Evolutionary conservation across 2,329 filamentous ascomycete genomes (phyloP).

Genomic region (Zasmidium citrigriseum): DNA sequence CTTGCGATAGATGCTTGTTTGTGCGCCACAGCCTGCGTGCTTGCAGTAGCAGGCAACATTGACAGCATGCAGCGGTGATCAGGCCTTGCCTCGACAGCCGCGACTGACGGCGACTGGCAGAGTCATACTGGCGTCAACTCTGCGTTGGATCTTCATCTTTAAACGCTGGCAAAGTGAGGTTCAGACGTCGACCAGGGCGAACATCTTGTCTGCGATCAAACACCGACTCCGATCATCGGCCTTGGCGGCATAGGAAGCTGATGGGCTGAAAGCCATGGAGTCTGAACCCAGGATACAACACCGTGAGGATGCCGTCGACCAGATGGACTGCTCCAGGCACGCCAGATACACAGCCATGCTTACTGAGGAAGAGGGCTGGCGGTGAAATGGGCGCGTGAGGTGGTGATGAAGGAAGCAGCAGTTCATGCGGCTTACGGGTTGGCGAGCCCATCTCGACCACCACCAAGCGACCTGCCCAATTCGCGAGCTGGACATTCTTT

Average conservation of each 20-base stretch:
- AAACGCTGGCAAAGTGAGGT: not conserved
- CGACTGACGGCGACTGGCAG: not conserved
- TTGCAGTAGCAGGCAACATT: not conserved
- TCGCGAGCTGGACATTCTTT: too few species aligned
- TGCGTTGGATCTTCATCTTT: too few species aligned
- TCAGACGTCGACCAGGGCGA: not conserved
- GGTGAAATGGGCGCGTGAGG: not conserved
- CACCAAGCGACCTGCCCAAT: not conserved
- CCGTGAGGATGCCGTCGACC: not conserved
- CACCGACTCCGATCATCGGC: not conserved
- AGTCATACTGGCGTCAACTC: not conserved
- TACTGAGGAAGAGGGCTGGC: not conserved
- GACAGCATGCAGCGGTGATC: not conserved
- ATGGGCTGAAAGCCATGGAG: not conserved
- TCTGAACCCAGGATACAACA: not conserved
- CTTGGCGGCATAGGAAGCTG: not conserved
- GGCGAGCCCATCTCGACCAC: not conserved
- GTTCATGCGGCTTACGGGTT: not conserved
- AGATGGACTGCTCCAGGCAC: not conserved
- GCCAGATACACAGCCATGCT: not conserved
- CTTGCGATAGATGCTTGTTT: slow-evolving; percentile 4
- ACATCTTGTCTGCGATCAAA: not conserved
- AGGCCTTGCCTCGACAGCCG: not conserved
- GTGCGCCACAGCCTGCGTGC: slow-evolving; percentile 3
- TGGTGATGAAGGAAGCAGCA: not conserved